Conservation (phyloP, 306 rosid genomes). For the Senna siamea region DNA sequence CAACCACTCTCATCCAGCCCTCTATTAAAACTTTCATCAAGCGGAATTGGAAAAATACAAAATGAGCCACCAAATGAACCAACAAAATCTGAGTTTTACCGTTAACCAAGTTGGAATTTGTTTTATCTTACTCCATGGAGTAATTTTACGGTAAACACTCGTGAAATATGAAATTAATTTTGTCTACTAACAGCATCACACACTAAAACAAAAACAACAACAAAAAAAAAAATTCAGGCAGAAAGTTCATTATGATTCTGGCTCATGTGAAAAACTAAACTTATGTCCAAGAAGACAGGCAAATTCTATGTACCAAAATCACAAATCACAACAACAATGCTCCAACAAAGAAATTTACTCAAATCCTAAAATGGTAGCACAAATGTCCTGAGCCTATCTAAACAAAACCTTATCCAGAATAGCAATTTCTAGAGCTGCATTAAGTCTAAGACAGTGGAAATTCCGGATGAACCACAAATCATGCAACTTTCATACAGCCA, state of each 20-base stretch:
- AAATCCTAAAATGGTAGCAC: neutral
- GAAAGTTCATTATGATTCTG: neutral
- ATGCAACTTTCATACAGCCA: neutral
- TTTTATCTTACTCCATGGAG: neutral
- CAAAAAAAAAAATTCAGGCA: neutral
- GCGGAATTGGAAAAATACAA: no score
- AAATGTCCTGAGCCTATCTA: neutral
- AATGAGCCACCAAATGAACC: no score
- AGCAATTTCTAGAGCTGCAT: neutral
- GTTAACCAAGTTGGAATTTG: neutral
- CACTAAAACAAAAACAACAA: no score
- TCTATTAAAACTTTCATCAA: no score
- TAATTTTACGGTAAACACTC: neutral
- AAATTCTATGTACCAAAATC: neutral
- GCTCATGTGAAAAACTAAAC: neutral
- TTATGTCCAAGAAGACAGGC: neutral
- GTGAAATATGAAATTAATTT: neutral
- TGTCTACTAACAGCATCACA: neutral
- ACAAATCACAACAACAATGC: neutral
- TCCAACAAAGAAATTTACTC: neutral
- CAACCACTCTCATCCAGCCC: no score
- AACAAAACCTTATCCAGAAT: neutral
- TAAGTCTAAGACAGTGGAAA: neutral
- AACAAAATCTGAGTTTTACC: neutral
- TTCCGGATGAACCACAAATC: neutral